These are phyloP conservation scores for Ramichloridium luteum DNA, from an alignment of 2,329 filamentous ascomycete species.

Conservation along the genomic window DNA sequence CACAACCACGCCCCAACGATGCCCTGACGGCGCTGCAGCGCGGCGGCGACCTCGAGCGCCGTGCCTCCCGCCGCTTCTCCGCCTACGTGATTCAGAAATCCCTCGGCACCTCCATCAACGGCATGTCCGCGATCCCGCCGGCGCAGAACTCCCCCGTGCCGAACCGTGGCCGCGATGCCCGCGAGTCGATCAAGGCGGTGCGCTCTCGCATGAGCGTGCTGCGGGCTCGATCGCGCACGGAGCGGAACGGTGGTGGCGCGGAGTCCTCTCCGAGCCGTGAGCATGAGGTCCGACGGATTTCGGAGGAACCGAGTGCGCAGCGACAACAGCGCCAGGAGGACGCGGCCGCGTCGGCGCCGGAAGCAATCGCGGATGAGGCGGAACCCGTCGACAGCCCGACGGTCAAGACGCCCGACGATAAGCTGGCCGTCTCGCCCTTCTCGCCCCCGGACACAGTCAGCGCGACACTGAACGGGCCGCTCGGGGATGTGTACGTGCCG, in stretches of 20 bases:
- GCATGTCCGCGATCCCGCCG: conserved; percentile 73
- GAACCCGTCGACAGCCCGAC: conserved; percentile 33
- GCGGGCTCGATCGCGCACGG: conserved; percentile 17
- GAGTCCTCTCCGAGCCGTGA: conserved; percentile 53
- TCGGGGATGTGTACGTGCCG: conserved; percentile 19
- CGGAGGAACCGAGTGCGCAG: conserved; percentile 46
- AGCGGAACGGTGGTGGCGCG: conserved; percentile 19
- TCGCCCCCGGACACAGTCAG: conserved; percentile 14
- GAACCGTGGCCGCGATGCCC: conserved; percentile 69
- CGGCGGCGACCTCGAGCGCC: conserved; percentile 80
- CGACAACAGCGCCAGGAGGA: conserved; percentile 14
- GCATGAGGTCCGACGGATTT: conserved; percentile 40
- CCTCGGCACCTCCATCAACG: conserved; percentile 65
- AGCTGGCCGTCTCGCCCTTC: conserved; percentile 32
- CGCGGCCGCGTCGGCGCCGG: conserved; percentile 18
- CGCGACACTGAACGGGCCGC: conserved; percentile 26
- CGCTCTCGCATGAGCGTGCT: conserved; percentile 43
- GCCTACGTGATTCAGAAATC: conserved; percentile 96
- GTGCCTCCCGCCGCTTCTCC: conserved; percentile 86
- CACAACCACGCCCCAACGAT: conserved; percentile 73
- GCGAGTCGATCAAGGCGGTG: conserved; percentile 71
- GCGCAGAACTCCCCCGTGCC: conserved; percentile 68
- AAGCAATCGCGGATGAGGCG: conserved; percentile 5
- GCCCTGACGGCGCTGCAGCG: conserved; percentile 82
- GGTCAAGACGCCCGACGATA: conserved; percentile 54